Evolutionary conservation across 83 land plant genomes (phyloP), one percentile per base, ranked within the genome.

Genomic region (Diphasiastrum complanatum): DNA sequence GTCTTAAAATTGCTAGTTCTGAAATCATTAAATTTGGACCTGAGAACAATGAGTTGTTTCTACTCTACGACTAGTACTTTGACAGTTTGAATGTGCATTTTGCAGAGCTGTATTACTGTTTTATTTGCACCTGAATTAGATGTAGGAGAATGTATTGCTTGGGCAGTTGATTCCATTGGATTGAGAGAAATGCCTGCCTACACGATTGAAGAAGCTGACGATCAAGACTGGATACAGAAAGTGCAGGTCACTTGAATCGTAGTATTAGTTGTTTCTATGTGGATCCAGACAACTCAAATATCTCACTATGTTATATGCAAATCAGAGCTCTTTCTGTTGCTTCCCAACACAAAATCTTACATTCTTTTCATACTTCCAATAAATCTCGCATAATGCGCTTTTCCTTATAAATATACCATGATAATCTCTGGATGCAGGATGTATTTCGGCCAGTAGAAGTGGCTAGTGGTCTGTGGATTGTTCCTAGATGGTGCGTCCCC

Each of bases 401-500:
- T 0, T 5, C 57, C 4, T 18, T 31, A 27, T 25, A 53, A 23
- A 30, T 53, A 0, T n/a, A 23, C 29, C n/a, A 30, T 53, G 43
- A 24, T 5, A 29, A 53, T 18, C 35, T 37, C 64, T 33, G 20
- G 2, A 34, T 71, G 48, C 81, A 89, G 96, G 86, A 83, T 51
- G 55, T 74, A 6, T 89, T 89, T 60, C 45, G 74, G 58, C 96
- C 96, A 18, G 66, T 72, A 11, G 61, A 89, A 55, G 61, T 89
- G 30, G 68, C 67, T 27, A 63, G 75, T 31, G 78, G 78, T n/a
- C 75, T 89, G 25, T 89, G 96, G 96, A 79, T 89, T 49, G 72
- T 89, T 57, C 96, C 96, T 2, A 65, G 78, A 60, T 89, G 96
- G 96, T 78, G 68, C 65, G 49, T 51, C 4, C 81, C 95, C 50